A percentile compares a stretch with the other conserved stretches of the same genome.
Evolutionary conservation across 148 eudicot genomes (phyloP).

Genomic region (Dianthus caryophyllus): DNA sequence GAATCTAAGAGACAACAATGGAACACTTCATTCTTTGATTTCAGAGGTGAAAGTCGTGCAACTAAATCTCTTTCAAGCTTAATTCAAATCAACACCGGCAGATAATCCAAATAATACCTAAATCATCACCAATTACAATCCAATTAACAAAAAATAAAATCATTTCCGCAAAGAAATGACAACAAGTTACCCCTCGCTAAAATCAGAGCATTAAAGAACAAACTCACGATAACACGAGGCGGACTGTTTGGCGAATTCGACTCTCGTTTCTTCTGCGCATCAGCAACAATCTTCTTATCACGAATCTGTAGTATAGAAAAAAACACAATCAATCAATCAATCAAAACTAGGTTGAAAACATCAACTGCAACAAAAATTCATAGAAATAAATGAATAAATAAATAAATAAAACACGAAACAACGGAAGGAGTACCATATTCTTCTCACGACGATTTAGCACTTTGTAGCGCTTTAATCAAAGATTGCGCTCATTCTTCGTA

Average conservation of each 20-base stretch:
- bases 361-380: no score
- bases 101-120: constrained; percentile 89
- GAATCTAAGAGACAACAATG: constrained; percentile 67
- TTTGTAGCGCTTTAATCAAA: constrained; percentile 63
- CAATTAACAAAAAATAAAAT: constrained; percentile 11
- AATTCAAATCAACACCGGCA: constrained; percentile 48
- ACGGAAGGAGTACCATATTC: no score
- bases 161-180: no score
- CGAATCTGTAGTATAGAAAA: constrained; percentile 46
- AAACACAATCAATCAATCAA: not conserved
- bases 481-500: constrained; percentile 51
- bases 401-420: no score
- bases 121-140: constrained; percentile 4
- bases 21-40: constrained; percentile 30
- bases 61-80: constrained; percentile 62
- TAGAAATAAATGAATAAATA: no score
- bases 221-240: constrained; percentile 82
- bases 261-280: constrained; percentile 74
- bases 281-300: constrained; percentile 66
- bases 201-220: not conserved
- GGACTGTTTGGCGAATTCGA: constrained; percentile 65
- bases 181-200: not conserved
- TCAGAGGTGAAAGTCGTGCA: constrained; percentile 36
- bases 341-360: constrained; percentile 4
- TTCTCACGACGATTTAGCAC: no score